Evolutionary conservation across 2,329 filamentous ascomycete species (phyloP).

Genomic region (Epichloe baconii): DNA sequence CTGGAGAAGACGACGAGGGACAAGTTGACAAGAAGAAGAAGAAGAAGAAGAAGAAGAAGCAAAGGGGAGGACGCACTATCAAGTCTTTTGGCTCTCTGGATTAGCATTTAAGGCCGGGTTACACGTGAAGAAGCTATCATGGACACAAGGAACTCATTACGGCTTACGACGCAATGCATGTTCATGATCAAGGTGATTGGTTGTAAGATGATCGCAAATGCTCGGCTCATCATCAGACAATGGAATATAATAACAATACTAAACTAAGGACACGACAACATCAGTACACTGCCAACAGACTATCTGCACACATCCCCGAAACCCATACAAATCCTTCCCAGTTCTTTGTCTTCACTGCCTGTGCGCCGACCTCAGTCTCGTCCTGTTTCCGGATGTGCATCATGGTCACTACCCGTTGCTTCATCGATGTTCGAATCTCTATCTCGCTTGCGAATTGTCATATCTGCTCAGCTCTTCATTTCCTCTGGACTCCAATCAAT

Average conservation of each 20-base stretch:
- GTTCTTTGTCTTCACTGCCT: conserved; percentile 14
- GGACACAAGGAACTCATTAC: not conserved
- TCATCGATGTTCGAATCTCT: conserved; percentile 2
- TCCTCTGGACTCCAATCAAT: not conserved
- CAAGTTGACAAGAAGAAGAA: conserved; percentile 29
- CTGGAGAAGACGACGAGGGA: conserved; percentile 9
- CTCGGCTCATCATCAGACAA: not conserved
- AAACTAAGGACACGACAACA: not conserved
- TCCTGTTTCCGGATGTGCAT: conserved; percentile 1
- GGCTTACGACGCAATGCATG: not conserved
- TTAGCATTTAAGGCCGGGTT: not conserved
- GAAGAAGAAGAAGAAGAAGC: conserved; percentile 34
- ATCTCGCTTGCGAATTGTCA: conserved; percentile 1
- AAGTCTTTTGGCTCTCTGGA: conserved; percentile 47
- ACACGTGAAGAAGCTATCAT: no score
- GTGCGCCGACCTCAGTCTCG: conserved; percentile 12
- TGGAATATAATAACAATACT: not conserved
- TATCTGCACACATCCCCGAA: conserved; percentile 8
- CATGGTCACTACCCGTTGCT: conserved; percentile 1
- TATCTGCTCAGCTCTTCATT: not conserved
- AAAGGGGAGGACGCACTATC: conserved; percentile 56
- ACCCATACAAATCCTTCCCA: conserved; percentile 14
- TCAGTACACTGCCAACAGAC: not conserved
- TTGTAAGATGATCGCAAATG: not conserved
- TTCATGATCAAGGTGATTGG: not conserved